phyloP scores from a whole-genome alignment of 2,329 filamentous ascomycete species.

The Gremmenia infestans region DNA sequence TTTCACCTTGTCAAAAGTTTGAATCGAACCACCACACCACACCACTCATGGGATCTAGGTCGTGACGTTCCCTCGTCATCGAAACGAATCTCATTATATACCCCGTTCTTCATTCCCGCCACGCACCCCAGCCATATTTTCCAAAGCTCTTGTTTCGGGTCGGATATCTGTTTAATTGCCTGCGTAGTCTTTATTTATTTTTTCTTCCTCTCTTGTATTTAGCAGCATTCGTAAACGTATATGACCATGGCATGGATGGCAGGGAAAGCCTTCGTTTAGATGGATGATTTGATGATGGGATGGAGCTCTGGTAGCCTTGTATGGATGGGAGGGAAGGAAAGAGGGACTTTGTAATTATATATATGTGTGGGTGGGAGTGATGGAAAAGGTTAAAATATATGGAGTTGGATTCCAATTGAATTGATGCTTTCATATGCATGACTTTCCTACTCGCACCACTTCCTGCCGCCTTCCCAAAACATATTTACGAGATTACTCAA shows the following conservation, averaged over 20 bases:
- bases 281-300: not conserved
- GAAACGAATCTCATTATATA: slow-evolving; percentile 12
- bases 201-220: slow-evolving; percentile 5
- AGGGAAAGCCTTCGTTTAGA: not conserved
- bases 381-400: not conserved
- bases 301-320: slow-evolving; percentile 4
- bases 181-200: not conserved
- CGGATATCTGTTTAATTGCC: not conserved
- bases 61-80: not conserved
- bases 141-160: not conserved
- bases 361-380: not conserved
- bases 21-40: not conserved
- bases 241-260: not conserved
- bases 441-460: not conserved
- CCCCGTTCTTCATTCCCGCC: not conserved
- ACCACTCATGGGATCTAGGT: not conserved
- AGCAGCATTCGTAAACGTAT: slow-evolving; percentile 3
- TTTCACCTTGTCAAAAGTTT: not conserved
- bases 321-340: too few species aligned
- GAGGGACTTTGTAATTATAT: not conserved
- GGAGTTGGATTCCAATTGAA: not conserved
- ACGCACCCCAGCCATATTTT: not conserved
- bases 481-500: too few species aligned
- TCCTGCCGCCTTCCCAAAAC: too few species aligned
- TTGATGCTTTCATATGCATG: not conserved